Evolutionary conservation across 495 filamentous ascomycete species (phyloP), one percentile per base, ranked within the genome.

Genomic region (Elasticomyces elasticus): DNA sequence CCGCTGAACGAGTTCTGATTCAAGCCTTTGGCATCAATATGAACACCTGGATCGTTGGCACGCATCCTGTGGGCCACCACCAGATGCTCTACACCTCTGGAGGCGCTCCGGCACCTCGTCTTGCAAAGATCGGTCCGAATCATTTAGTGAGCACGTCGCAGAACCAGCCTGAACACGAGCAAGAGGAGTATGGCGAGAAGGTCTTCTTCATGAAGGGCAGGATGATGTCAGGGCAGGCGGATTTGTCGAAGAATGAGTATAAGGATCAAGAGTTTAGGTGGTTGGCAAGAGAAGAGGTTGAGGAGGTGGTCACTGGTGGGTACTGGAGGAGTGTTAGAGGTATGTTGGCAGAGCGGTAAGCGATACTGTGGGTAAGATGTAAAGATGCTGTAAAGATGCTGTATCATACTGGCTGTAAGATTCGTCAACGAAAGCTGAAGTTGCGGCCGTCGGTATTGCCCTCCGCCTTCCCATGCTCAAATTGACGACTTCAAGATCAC

Each of bases 11-110:
- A 45, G 79, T 85, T 54, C 76, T 97, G 5, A 67, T 77, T 41
- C 79, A 89, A 58, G 72, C 88, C 12, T 87, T 80, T 12, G 92
- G 92, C 55, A 68, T 85, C 26, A 95, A 99, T 76, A 97, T 99
- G 91, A 96, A 97, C 74, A 96, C 89, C 54, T 99, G 94, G 90
- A 78, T 97, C 61, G 86, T 97, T 54, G 92, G 91, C 54, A 87
- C 84, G 62, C 86, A 85, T 58, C 92, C 92, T 15, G 79, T 94
- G 44, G 90, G 89, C 10, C 88, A 96, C 71, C 67, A 85, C 66
- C 69, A 82, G 49, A 67, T 70, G 64, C 71, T 73, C 57, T 73
- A 69, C 61, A 59, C 58, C 35, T 64, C 67, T 12, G 35, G 35
- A 12, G 35, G 35, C 71, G 24, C 42, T 5, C 24, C 42, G 2